These are phyloP conservation scores for Oxalis stricta DNA, from an alignment of 441 rosid species.

Conservation along the genomic window DNA sequence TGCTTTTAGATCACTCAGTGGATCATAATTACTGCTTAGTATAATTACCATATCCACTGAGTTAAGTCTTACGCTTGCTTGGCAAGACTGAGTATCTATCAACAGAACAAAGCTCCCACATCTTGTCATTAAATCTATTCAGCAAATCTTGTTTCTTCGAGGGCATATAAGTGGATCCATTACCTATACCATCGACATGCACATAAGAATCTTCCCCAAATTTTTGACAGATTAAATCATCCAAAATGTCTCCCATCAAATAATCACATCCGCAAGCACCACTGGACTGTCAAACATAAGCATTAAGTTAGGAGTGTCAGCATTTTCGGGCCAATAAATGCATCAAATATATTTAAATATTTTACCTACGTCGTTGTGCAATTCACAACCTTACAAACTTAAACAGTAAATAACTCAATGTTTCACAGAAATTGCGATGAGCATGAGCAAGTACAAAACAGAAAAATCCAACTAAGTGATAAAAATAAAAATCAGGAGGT, in stretches of 20 bases:
- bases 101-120: slow-evolving; percentile 26
- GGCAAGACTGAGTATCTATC: slow-evolving; percentile 39
- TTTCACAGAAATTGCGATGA: too few relatives aligned
- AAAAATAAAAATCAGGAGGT: too few relatives aligned
- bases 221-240: slow-evolving; percentile 27
- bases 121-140: slow-evolving; percentile 22
- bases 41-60: slow-evolving; percentile 30
- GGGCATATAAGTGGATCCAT: too few relatives aligned
- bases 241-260: slow-evolving; percentile 28
- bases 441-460: too few relatives aligned
- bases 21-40: slow-evolving; percentile 31
- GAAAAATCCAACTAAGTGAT: too few relatives aligned
- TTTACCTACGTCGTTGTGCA: neutral
- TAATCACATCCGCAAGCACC: slow-evolving; percentile 17
- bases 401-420: too few relatives aligned
- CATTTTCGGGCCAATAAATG: neutral
- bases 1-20: slow-evolving; percentile 24
- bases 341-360: neutral
- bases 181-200: slow-evolving; percentile 22
- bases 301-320: slow-evolving; percentile 1
- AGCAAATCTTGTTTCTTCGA: slow-evolving; percentile 19
- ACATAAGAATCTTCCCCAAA: slow-evolving; percentile 31
- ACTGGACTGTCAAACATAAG: slow-evolving; percentile 16
- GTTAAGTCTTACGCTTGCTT: slow-evolving; percentile 24
- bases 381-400: too few relatives aligned